Conservation (phyloP, 2,329 filamentous ascomycete genomes). For the Fusarium lyarnte region DNA sequence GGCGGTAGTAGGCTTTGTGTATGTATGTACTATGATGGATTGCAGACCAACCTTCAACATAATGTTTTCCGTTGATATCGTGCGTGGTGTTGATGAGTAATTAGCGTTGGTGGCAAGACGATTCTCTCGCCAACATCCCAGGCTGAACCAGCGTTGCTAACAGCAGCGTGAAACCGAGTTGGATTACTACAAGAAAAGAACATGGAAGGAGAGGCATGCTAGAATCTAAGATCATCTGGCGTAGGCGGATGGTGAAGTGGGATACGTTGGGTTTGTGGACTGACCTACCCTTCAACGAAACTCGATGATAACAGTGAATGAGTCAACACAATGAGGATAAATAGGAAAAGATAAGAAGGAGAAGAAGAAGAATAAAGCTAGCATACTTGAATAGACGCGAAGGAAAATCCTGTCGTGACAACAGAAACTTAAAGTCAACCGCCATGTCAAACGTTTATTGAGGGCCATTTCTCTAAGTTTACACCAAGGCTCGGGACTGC, state of each 20-base stretch:
- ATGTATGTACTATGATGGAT: not conserved
- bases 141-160: not conserved
- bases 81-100: not conserved
- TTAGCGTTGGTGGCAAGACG: not conserved
- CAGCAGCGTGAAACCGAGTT: not conserved
- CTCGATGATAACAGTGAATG: not conserved
- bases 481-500: not conserved
- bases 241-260: not conserved
- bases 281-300: not conserved
- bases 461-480: not conserved
- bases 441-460: not conserved
- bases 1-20: not conserved
- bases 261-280: not conserved
- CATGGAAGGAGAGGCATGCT: not conserved
- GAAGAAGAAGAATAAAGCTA: not conserved
- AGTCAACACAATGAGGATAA: not conserved
- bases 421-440: not conserved
- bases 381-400: not conserved
- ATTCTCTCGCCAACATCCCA: not conserved
- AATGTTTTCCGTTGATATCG: not conserved
- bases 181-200: not conserved
- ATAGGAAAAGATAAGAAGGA: too few species aligned
- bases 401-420: not conserved
- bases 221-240: not conserved
- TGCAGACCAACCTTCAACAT: not conserved